phyloP scores from a whole-genome alignment of 2,329 filamentous ascomycete species.

The Aspergillus sp. region DNA sequence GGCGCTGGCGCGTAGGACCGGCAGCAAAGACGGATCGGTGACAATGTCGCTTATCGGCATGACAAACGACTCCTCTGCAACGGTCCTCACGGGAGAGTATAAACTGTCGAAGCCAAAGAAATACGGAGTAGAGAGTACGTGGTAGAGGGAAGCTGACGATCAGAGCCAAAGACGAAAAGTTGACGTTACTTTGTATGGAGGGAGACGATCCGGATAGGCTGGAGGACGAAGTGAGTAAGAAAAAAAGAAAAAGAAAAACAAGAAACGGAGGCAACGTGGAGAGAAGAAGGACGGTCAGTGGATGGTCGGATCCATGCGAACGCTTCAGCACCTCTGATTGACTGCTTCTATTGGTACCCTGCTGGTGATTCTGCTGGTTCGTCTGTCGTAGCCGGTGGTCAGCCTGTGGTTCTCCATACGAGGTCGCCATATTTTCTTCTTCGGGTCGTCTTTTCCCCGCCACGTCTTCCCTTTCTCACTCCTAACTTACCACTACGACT shows the following conservation, averaged over 20 bases:
- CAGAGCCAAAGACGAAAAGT: background rate
- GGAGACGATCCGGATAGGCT: background rate
- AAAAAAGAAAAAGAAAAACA: background rate
- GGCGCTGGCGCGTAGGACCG: slow-evolving; percentile 64
- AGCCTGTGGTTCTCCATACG: background rate
- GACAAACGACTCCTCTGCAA: background rate
- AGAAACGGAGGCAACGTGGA: background rate
- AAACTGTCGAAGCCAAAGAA: slow-evolving; percentile 3
- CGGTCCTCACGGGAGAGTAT: too few species aligned
- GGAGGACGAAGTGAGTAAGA: background rate
- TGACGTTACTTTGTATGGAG: background rate
- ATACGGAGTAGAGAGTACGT: slow-evolving; percentile 6
- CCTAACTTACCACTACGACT: too few species aligned
- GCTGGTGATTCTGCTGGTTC: too few species aligned
- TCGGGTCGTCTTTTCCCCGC: background rate
- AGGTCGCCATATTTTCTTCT: too few species aligned
- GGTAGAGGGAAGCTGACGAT: slow-evolving; percentile 7
- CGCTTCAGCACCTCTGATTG: background rate
- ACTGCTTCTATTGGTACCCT: background rate
- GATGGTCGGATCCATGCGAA: too few species aligned
- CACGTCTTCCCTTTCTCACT: background rate
- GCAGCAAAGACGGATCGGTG: slow-evolving; percentile 56
- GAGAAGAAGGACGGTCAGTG: background rate
- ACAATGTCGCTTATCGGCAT: slow-evolving; percentile 55
- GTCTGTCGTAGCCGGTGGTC: too few species aligned